phyloP scores from a whole-genome alignment of 1,284 basidiomycete genomes.

The Ustilago tritici region DNA sequence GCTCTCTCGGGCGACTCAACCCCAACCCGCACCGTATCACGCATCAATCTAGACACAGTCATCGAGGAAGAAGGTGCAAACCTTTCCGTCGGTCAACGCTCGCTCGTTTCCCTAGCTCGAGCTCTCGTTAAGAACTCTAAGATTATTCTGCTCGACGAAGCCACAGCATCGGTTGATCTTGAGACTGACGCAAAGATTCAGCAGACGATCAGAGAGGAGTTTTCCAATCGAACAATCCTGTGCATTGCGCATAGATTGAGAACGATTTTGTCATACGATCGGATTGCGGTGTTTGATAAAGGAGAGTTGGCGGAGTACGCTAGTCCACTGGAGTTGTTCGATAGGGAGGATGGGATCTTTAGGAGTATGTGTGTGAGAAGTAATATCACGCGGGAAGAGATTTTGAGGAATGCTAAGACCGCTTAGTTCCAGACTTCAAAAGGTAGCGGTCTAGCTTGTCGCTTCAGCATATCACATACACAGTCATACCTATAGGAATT shows the following conservation, averaged over 20 bases:
- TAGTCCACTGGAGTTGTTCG: constrained; percentile 76
- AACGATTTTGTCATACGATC: constrained; percentile 84
- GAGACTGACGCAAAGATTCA: constrained; percentile 87
- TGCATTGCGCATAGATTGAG: constrained; percentile 80
- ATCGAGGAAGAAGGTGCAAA: constrained; percentile 69
- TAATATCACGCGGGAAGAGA: constrained; percentile 75
- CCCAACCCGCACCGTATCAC: constrained; percentile 34
- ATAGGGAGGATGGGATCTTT: constrained; percentile 75
- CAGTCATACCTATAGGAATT: neutral
- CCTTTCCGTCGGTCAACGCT: constrained; percentile 69
- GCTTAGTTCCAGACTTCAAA: neutral
- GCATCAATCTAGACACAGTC: constrained; percentile 65
- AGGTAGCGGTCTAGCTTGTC: neutral
- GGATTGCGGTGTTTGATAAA: constrained; percentile 81
- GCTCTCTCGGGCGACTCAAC: constrained; percentile 28
- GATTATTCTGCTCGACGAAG: constrained; percentile 74
- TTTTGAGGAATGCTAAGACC: constrained; percentile 35
- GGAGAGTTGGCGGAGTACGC: constrained; percentile 81
- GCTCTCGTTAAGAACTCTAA: constrained; percentile 67
- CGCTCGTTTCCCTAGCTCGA: constrained; percentile 69
- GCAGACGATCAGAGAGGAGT: constrained; percentile 85
- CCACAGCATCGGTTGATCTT: constrained; percentile 81
- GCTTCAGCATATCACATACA: constrained; percentile 2
- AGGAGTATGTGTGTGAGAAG: constrained; percentile 80
- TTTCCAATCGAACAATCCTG: constrained; percentile 81